Evolutionary conservation across 1,284 basidiomycete species (phyloP), one percentile per base, ranked within the genome.

Genomic region (Pisolithus thermaeus): DNA sequence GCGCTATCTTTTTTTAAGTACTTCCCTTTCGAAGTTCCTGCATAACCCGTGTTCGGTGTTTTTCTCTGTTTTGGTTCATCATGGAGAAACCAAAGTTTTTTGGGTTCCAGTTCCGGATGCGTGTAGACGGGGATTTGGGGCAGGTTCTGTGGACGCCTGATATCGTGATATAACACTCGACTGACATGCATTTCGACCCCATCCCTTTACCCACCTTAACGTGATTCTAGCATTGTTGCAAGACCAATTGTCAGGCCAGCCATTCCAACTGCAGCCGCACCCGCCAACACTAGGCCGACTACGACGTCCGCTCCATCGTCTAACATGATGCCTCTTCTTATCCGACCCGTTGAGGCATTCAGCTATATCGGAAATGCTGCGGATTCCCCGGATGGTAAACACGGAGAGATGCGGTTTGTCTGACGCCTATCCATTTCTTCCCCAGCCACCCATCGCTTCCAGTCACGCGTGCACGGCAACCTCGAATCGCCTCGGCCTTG

Each of bases 251-350:
- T 81, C 52, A 79, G 74, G 58, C 77, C 75, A 16, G 70, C 32
- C 44, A 36, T 35, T 16, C 12, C 23, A 30, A 28, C 5, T 28
- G 4, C 14, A 4, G 28, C 3, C 27, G 9, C 27, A 28, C 7
- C 27, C 23, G 3, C 14, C 23, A 28, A 27, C 9, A 7, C 27
- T 18, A n/a, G 23, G 25, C 42, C 11, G 27, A 27, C 42, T 27
- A 9, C 27, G 27, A 25, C 18, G 41, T 16, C 42, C 25, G n/a
- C 42, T 2, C 16, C 25, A 7, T 60, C 71, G 51, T 76, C 79
- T 37, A 80, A 79, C 64, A 78, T 77, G 65, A 79, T 81, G 76
- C 79, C 80, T 46, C 64, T 82, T 56, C 70, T 70, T 58, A 70
- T 80, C 50, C 70, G 69, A 12, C 46, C 61, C n/a, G 42, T 28